phyloP scores from a whole-genome alignment of 192 early-diverging fungal genomes.

The Backusella circina region DNA sequence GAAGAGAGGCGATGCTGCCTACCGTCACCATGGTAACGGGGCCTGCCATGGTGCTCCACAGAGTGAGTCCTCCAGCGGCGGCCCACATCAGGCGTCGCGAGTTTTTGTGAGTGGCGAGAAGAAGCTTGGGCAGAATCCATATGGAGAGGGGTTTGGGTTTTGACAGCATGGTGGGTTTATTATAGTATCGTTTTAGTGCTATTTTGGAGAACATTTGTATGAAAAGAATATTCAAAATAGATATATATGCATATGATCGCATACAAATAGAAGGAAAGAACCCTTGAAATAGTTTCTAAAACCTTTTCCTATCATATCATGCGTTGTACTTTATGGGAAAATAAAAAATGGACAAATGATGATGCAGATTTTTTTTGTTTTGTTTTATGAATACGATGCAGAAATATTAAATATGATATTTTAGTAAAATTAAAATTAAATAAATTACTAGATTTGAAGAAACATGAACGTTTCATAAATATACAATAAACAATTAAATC shows the following conservation, averaged over 20 bases:
- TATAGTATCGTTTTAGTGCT: background rate
- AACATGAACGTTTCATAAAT: background rate
- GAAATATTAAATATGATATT: background rate
- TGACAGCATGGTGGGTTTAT: background rate
- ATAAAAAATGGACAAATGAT: no score
- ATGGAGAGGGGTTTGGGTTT: background rate
- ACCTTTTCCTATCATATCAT: background rate
- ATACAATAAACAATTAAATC: background rate
- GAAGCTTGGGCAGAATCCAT: background rate
- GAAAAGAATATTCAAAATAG: background rate
- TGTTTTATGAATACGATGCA: no score
- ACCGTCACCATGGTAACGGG: background rate
- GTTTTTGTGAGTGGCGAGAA: background rate
- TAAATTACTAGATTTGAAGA: background rate
- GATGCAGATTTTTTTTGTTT: no score
- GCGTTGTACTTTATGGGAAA: background rate
- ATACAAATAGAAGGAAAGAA: background rate
- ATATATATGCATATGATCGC: background rate
- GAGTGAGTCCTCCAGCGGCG: background rate
- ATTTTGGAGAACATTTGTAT: background rate
- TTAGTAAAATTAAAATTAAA: background rate
- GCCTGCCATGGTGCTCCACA: background rate
- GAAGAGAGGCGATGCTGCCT: background rate
- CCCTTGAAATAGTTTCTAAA: background rate
- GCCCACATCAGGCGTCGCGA: background rate